Percentiles rank a stretch among this genome's conserved stretches.
Conservation (phyloP, 2,329 filamentous ascomycete genomes). For the Mycosphaerella sp. region DNA sequence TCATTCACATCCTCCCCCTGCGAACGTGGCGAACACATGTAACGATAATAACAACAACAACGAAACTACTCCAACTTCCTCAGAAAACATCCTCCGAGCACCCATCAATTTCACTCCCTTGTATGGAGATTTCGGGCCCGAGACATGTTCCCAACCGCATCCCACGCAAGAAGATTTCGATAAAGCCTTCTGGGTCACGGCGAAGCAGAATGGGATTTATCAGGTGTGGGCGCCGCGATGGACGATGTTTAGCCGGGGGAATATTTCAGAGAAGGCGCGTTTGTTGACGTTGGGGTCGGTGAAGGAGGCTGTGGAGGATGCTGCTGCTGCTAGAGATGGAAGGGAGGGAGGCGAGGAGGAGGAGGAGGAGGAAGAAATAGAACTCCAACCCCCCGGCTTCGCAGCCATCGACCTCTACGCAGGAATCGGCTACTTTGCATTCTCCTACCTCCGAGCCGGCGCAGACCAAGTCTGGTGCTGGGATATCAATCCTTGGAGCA, state of each 20-base stretch:
- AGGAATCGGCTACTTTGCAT: conserved; percentile 90
- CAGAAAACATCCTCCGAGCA: conserved; percentile 61
- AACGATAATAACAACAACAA: too few relatives aligned
- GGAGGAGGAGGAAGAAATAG: too few relatives aligned
- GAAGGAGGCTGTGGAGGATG: conserved; percentile 29
- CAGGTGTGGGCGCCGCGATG: conserved; percentile 85
- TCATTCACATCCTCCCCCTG: too few relatives aligned
- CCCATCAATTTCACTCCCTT: conserved; percentile 65
- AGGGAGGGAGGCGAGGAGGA: too few relatives aligned
- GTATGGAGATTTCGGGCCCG: conserved; percentile 67
- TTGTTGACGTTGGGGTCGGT: conserved; percentile 49
- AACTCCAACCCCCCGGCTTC: conserved; percentile 11
- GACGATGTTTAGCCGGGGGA: conserved; percentile 93
- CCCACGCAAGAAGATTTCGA: conserved; percentile 51
- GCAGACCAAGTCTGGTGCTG: conserved; percentile 68
- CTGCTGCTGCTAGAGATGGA: conserved; percentile 6
- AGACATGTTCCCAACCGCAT: conserved; percentile 7
- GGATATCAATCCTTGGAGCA: conserved; percentile 66
- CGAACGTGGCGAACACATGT: too few relatives aligned
- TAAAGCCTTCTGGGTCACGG: conserved; percentile 68
- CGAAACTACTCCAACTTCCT: background rate
- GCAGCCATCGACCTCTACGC: conserved; percentile 71
- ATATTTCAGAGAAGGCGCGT: conserved; percentile 80
- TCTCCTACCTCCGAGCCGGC: conserved; percentile 69
- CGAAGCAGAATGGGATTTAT: conserved; percentile 65